A percentile compares a stretch with the other conserved stretches of the same genome.
These are phyloP conservation scores for Daldinia decipiens DNA, from an alignment of 495 filamentous ascomycete species.

Conservation along the genomic window DNA sequence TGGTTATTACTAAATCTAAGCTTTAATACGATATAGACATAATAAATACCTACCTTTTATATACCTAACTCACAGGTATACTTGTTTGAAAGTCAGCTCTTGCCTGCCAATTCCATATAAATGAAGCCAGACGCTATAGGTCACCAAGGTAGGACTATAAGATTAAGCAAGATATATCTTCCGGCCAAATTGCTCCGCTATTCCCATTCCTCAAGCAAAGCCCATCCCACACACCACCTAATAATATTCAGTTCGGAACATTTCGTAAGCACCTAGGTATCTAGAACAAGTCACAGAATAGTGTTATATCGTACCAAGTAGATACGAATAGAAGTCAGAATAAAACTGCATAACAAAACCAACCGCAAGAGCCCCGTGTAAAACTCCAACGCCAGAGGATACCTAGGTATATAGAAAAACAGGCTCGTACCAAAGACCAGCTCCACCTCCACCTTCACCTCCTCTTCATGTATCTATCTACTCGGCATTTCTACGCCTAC, in stretches of 20 bases:
- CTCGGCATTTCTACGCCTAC: not conserved
- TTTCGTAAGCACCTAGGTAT: not conserved
- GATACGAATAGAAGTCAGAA: not conserved
- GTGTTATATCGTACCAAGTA: not conserved
- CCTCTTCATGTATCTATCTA: too few species aligned
- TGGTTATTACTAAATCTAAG: conserved; percentile 6
- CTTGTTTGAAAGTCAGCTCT: not conserved
- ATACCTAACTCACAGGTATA: not conserved
- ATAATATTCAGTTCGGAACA: not conserved
- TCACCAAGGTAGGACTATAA: not conserved
- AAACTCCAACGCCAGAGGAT: conserved; percentile 4
- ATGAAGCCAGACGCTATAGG: too few species aligned
- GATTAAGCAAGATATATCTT: not conserved
- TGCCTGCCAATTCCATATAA: not conserved
- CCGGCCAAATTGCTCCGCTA: not conserved
- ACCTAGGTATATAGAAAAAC: conserved; percentile 3
- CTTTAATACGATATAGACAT: not conserved
- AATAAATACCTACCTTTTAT: conserved; percentile 2
- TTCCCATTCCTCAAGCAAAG: not conserved
- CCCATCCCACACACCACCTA: not conserved
- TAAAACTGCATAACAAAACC: not conserved
- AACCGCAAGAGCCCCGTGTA: not conserved
- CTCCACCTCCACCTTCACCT: too few species aligned
- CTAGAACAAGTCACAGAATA: not conserved
- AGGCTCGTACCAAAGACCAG: not conserved